Percentiles rank a stretch among this genome's conserved stretches.
These are phyloP conservation scores for Saccharomycopsis sp. DNA, from an alignment of 805 yeast genomes.

Conservation along the genomic window DNA sequence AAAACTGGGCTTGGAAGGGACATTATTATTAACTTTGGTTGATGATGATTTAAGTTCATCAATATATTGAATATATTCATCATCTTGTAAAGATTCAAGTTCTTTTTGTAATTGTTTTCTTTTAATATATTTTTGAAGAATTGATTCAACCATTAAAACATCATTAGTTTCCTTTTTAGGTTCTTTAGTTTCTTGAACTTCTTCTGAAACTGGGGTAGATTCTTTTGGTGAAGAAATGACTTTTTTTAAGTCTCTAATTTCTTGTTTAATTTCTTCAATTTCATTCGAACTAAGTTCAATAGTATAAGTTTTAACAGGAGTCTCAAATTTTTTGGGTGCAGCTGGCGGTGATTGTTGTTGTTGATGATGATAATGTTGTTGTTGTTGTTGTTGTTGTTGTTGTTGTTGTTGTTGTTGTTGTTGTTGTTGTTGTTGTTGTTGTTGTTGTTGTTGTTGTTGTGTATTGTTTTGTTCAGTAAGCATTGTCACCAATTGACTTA, in stretches of 20 bases:
- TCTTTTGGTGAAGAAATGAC: not conserved
- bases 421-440: too few species aligned
- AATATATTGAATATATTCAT: constrained; percentile 9
- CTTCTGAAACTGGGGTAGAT: not conserved
- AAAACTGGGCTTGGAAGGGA: not conserved
- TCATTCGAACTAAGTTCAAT: too few species aligned
- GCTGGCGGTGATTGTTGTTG: too few species aligned
- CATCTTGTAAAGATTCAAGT: constrained; percentile 6
- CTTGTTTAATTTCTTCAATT: not conserved
- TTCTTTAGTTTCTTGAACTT: too few species aligned
- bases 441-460: not conserved
- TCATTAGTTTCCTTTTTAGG: not conserved
- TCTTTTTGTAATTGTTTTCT: constrained; percentile 13
- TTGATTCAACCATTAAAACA: not conserved
- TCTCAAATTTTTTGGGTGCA: too few species aligned
- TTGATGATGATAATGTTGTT: too few species aligned
- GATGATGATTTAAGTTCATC: constrained; percentile 1
- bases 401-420: not conserved
- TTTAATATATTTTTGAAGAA: constrained; percentile 6
- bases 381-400: not conserved
- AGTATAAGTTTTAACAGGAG: too few species aligned
- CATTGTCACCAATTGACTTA: not conserved
- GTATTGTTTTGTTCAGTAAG: too few species aligned
- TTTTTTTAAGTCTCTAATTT: not conserved
- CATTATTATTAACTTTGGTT: not conserved